Conservation (phyloP, 768 basidiomycete genomes). For the Calocybe indica region DNA sequence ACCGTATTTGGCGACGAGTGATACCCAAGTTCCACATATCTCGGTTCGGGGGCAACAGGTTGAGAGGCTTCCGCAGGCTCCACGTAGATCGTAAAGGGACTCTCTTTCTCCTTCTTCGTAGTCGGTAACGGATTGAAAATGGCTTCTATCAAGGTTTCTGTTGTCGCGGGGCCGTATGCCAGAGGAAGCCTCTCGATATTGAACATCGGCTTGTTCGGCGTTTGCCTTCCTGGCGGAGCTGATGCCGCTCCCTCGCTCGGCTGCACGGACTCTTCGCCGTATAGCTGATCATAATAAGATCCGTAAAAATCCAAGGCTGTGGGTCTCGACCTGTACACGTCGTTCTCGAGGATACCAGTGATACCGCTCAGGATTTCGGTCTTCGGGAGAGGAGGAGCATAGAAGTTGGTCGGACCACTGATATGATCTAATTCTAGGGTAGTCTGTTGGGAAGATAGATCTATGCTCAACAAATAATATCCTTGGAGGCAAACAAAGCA, state of each 20-base stretch:
- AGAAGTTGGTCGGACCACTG: background rate
- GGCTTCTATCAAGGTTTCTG: slow-evolving; percentile 71
- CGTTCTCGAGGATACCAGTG: slow-evolving; percentile 46
- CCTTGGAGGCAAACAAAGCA: slow-evolving; percentile 7
- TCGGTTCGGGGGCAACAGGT: background rate
- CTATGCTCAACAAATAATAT: too few species aligned
- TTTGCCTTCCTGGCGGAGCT: slow-evolving; percentile 1
- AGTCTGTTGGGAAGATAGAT: slow-evolving; percentile 13
- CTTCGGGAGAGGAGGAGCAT: slow-evolving; percentile 61
- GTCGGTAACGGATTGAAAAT: slow-evolving; percentile 69
- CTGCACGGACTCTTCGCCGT: slow-evolving; percentile 19
- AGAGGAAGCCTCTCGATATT: slow-evolving; percentile 40
- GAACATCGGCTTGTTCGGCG: slow-evolving; percentile 14
- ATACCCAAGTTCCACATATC: background rate
- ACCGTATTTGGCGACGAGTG: background rate
- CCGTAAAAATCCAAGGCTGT: slow-evolving; percentile 42
- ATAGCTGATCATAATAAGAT: slow-evolving; percentile 29
- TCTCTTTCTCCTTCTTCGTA: slow-evolving; percentile 28
- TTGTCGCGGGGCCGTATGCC: slow-evolving; percentile 56
- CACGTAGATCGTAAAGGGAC: slow-evolving; percentile 37
- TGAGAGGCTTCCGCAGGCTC: slow-evolving; percentile 9
- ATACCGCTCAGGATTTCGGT: slow-evolving; percentile 71
- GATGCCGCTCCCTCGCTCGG: background rate
- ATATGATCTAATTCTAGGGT: background rate
- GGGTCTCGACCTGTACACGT: slow-evolving; percentile 46